Evolutionary conservation across 768 basidiomycete genomes (phyloP), one percentile per base, ranked within the genome.

Genomic region (Fibroporia radiculosa): DNA sequence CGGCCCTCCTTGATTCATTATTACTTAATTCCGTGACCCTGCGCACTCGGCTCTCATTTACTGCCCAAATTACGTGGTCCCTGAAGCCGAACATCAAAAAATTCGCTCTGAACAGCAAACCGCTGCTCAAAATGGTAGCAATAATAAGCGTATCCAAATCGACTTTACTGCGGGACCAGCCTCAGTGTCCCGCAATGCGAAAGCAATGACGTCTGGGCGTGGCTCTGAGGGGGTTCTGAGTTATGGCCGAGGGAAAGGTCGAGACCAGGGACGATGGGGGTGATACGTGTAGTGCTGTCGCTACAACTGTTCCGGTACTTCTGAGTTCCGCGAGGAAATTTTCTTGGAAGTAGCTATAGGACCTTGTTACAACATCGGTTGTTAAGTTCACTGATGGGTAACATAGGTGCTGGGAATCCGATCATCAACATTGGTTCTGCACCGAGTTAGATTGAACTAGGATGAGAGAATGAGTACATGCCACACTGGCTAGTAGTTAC

Each of bases 71-170:
- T 37, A 14, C 37, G 13, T 36, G 18, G 26, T 14, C 14, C 33
- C 28, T 22, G 38, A 53, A 70, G 66, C 75, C 51, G 65, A 64
- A 50, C 54, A 52, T 26, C 71, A 66, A 54, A 74, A 69, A 45
- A 53, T 55, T 20, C 66, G 65, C 20, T 67, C 62, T 6, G 71
- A 76, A 45, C 66, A 69, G 23, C 61, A 69, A 26, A 55, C 64
- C 35, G 59, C 66, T n/a, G 48, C 62, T n/a, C n/a, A 6, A 66
- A 70, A 45, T 59, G 45, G 49, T 19, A 48, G 45, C 32, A 51
- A 62, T 3, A 66, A 65, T 24, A 70, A 69, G 48, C 65, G 74
- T 38, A 58, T 60, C 8, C 59, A 63, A 18, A 74, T 77, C 40
- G 66, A 64, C 35, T 76, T 76, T 50, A 56, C 67, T 1, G 58